Conservation (phyloP, 2,329 filamentous ascomycete species). For the Trematosphaeria pertusa region DNA sequence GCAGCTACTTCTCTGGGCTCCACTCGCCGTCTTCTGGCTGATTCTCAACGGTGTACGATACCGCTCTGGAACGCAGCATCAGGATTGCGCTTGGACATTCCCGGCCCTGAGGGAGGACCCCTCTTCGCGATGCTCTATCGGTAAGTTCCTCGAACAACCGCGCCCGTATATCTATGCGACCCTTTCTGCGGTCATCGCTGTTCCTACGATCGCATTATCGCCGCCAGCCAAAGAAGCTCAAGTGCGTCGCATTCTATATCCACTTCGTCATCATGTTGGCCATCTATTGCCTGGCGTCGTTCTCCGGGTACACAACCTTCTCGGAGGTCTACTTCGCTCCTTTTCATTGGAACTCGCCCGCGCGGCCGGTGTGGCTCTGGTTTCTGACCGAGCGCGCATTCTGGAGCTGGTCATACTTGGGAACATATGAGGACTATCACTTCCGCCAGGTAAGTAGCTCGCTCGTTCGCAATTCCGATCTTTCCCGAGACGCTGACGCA, state of each 20-base stretch:
- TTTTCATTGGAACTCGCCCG: not conserved
- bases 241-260: not conserved
- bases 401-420: constrained; percentile 1
- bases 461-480: not conserved
- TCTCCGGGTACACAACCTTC: not conserved
- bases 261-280: not conserved
- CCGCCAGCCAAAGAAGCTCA: not conserved
- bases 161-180: not conserved
- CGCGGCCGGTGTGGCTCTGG: not conserved
- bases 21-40: not conserved
- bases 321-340: not conserved
- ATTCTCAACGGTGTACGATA: not conserved
- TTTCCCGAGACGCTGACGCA: no score
- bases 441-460: not conserved
- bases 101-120: no score
- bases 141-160: not conserved
- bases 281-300: not conserved
- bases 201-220: no score
- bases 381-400: not conserved
- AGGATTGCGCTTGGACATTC: no score
- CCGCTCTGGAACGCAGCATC: no score
- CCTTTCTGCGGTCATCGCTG: no score
- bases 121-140: not conserved
- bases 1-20: not conserved
- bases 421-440: not conserved